These are phyloP conservation scores for Batrachochytrium dendrobatidis DNA, from an alignment of 371 early-diverging fungal species.

Conservation along the genomic window DNA sequence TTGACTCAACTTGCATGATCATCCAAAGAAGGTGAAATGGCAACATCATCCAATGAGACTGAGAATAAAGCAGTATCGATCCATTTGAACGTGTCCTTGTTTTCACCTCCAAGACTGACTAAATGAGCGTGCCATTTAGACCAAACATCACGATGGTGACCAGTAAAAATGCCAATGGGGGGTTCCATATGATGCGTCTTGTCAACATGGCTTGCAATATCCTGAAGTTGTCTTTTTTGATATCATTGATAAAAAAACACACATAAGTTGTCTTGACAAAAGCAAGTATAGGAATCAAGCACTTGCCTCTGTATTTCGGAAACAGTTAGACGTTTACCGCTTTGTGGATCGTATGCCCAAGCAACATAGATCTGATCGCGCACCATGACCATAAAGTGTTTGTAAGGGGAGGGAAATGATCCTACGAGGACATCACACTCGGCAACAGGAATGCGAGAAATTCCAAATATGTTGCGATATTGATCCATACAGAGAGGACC, in stretches of 20 bases:
- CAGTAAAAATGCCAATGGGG: slow-evolving; percentile 72
- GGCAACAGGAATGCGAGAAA: slow-evolving; percentile 62
- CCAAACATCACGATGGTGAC: slow-evolving; percentile 84
- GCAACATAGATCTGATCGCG: slow-evolving; percentile 76
- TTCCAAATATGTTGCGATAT: slow-evolving; percentile 75
- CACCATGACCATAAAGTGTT: slow-evolving; percentile 74
- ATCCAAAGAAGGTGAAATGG: slow-evolving; percentile 15
- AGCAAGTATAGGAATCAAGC: no score
- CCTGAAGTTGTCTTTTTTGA: slow-evolving; percentile 48
- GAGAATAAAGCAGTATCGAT: slow-evolving; percentile 58
- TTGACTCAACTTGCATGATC: slow-evolving; percentile 17
- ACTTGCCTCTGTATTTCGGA: slow-evolving; percentile 54
- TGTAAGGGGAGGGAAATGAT: slow-evolving; percentile 38
- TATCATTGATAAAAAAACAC: slow-evolving; percentile 1
- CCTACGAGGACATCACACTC: slow-evolving; percentile 62
- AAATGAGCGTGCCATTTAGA: slow-evolving; percentile 37
- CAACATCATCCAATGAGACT: slow-evolving; percentile 64
- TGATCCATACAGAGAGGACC: slow-evolving; percentile 87
- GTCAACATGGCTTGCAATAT: slow-evolving; percentile 56
- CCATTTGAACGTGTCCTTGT: slow-evolving; percentile 18
- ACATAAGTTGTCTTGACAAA: no score
- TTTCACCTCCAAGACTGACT: slow-evolving; percentile 13
- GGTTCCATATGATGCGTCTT: slow-evolving; percentile 27
- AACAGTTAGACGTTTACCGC: slow-evolving; percentile 58
- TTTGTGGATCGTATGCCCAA: slow-evolving; percentile 52